These are phyloP conservation scores for Ganoderma sinense DNA, from an alignment of 1,284 basidiomycete species.

Conservation along the genomic window DNA sequence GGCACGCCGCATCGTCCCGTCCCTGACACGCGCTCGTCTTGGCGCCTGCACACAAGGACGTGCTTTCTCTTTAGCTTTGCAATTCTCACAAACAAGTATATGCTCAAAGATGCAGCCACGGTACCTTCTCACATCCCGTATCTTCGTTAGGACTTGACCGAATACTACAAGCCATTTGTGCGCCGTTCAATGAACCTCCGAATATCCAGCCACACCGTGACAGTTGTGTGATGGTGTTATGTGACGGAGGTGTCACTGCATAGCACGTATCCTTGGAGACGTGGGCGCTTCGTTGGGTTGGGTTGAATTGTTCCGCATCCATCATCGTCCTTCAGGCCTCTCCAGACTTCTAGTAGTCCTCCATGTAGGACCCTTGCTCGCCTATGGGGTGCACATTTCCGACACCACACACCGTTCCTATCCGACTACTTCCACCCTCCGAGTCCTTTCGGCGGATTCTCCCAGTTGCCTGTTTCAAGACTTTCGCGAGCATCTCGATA, in stretches of 20 bases:
- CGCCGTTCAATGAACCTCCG: neutral
- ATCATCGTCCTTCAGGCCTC: neutral
- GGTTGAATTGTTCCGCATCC: neutral
- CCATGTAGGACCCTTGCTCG: too few relatives aligned
- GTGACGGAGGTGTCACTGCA: too few relatives aligned
- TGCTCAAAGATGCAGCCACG: neutral
- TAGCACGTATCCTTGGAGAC: neutral
- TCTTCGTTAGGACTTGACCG: too few relatives aligned
- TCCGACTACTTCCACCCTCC: too few relatives aligned
- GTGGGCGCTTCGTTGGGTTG: neutral
- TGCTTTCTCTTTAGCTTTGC: neutral
- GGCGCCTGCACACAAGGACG: neutral
- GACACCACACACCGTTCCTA: too few relatives aligned
- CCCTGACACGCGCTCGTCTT: conserved; percentile 5
- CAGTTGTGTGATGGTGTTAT: neutral
- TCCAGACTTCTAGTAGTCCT: too few relatives aligned
- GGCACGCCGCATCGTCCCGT: neutral
- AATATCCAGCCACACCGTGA: neutral
- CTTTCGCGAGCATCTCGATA: too few relatives aligned
- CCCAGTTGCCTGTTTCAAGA: too few relatives aligned
- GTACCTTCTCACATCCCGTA: too few relatives aligned
- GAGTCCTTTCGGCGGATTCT: too few relatives aligned
- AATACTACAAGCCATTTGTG: neutral
- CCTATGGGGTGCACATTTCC: too few relatives aligned
- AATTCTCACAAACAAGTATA: neutral